These are phyloP conservation scores for Aspergillus viridinutans DNA, from an alignment of 2,329 filamentous ascomycete species.

Conservation along the genomic window DNA sequence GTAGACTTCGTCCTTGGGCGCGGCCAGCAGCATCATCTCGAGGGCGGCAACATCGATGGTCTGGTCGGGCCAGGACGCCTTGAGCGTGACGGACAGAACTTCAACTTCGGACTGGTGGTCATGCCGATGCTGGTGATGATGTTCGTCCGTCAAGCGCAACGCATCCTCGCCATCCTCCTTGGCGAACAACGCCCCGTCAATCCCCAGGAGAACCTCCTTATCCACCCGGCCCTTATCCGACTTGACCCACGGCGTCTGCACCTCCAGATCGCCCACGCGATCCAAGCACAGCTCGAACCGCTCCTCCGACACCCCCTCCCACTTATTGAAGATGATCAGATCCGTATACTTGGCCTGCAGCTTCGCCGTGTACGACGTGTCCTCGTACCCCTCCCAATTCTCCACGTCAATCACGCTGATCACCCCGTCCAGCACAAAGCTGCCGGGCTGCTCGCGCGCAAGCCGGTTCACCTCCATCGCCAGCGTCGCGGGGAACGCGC, in stretches of 20 bases:
- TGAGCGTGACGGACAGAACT: constrained; percentile 76
- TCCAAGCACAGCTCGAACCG: constrained; percentile 75
- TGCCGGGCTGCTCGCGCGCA: constrained; percentile 54
- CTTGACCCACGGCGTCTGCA: constrained; percentile 79
- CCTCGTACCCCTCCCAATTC: constrained; percentile 91
- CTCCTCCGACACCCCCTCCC: constrained; percentile 71
- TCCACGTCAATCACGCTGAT: constrained; percentile 89
- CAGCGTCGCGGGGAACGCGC: constrained; percentile 80
- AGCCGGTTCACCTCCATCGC: constrained; percentile 86
- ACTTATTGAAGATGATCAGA: constrained; percentile 88
- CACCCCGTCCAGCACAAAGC: constrained; percentile 78
- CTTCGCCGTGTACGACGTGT: constrained; percentile 82
- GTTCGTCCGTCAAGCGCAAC: constrained; percentile 38
- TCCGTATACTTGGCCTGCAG: constrained; percentile 88
- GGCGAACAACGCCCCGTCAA: constrained; percentile 69
- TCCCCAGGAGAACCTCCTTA: constrained; percentile 75
- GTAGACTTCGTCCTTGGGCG: constrained; percentile 92
- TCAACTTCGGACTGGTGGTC: constrained; percentile 83
- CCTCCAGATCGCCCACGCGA: constrained; percentile 72
- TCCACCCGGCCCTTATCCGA: constrained; percentile 75
- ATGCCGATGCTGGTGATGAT: constrained; percentile 41
- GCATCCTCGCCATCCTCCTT: constrained; percentile 19
- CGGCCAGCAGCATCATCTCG: constrained; percentile 61
- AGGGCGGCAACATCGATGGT: constrained; percentile 59
- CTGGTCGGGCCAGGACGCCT: constrained; percentile 34